These are phyloP conservation scores for Sonneratia caseolaris DNA, from an alignment of 345 rosid species.

Conservation along the genomic window DNA sequence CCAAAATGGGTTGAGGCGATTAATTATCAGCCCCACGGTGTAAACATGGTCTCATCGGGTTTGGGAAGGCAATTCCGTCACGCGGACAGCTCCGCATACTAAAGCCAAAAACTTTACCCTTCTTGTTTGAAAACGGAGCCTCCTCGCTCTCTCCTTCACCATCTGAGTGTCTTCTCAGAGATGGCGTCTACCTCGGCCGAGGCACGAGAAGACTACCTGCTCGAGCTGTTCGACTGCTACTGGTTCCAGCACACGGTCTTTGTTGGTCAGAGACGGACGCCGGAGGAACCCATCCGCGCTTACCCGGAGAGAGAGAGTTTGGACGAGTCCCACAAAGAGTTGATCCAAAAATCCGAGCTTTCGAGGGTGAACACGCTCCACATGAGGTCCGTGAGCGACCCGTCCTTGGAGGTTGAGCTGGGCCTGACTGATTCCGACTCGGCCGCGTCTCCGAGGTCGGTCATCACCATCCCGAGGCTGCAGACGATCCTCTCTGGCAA, in stretches of 20 bases:
- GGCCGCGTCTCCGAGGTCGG: conserved; percentile 33
- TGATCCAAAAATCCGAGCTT: conserved; percentile 14
- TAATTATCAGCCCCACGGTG: too few relatives aligned
- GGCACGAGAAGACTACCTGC: background rate
- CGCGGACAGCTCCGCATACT: background rate
- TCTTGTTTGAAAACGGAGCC: background rate
- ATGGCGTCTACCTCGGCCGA: background rate
- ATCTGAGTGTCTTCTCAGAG: background rate
- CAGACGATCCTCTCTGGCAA: conserved; percentile 45
- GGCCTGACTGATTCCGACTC: conserved; percentile 8
- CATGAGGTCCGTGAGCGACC: conserved; percentile 41
- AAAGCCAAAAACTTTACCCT: background rate
- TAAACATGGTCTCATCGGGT: too few relatives aligned
- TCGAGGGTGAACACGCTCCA: conserved; percentile 13
- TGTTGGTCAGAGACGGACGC: background rate
- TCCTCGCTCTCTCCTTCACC: background rate
- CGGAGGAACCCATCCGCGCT: conserved; percentile 1
- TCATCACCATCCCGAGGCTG: conserved; percentile 33
- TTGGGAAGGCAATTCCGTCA: too few relatives aligned
- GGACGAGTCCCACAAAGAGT: conserved; percentile 7
- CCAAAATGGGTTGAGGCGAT: too few relatives aligned
- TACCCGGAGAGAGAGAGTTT: conserved; percentile 7
- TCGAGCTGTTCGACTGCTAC: conserved; percentile 13
- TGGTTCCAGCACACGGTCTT: conserved; percentile 39
- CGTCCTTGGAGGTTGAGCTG: conserved; percentile 17